Conservation (phyloP, 371 early-diverging fungal species). For the Batkoa obscura region DNA sequence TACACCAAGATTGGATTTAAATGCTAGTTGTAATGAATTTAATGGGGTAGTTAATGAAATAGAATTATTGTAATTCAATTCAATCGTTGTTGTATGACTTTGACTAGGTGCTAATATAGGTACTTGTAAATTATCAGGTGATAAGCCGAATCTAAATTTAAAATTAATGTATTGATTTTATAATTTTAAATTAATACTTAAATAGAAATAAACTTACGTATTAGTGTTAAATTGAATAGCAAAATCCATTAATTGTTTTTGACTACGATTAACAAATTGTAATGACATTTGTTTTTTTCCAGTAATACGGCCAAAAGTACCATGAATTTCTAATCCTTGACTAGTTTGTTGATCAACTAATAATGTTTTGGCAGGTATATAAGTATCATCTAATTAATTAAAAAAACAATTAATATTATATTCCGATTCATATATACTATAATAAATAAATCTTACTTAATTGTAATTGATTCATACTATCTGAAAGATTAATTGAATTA, state of each 20-base stretch:
- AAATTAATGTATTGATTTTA: not conserved
- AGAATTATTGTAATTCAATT: not conserved
- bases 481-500: not conserved
- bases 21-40: not conserved
- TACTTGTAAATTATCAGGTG: not conserved
- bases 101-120: not conserved
- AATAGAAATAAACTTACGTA: not conserved
- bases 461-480: not conserved
- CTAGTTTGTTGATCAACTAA: not conserved
- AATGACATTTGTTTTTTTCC: not conserved
- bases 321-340: not conserved
- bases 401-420: no score
- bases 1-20: conserved; percentile 1
- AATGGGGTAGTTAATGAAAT: not conserved
- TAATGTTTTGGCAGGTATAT: not conserved
- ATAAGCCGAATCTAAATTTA: not conserved
- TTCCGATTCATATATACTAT: no score
- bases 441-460: not conserved
- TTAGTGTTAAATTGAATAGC: conserved; percentile 4
- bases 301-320: not conserved
- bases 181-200: not conserved
- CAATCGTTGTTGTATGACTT: not conserved
- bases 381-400: not conserved
- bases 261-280: not conserved
- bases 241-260: not conserved